Percentiles rank a stretch among this genome's conserved stretches.
These are phyloP conservation scores for Pichia sporocuriosa DNA, from an alignment of 805 yeast species.

Conservation along the genomic window DNA sequence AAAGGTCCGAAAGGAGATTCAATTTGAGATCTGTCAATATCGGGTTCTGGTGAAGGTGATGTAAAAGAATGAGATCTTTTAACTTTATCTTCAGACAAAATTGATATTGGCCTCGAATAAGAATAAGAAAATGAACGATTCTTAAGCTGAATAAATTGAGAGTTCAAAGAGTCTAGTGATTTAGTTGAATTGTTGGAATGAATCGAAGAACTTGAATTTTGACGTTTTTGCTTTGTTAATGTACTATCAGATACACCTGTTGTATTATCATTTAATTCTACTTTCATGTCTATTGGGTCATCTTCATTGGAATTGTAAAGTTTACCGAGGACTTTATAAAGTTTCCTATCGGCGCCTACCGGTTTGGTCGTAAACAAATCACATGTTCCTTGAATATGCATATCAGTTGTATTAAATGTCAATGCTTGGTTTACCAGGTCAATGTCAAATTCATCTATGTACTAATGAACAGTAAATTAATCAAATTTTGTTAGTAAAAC, in stretches of 20 bases:
- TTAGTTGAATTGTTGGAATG: slow-evolving; percentile 12
- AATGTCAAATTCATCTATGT: slow-evolving; percentile 88
- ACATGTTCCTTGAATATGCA: slow-evolving; percentile 79
- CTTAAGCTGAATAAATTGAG: slow-evolving; percentile 28
- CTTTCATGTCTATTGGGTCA: background rate
- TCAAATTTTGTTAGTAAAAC: too few relatives aligned
- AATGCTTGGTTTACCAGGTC: slow-evolving; percentile 84
- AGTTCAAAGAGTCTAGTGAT: slow-evolving; percentile 18
- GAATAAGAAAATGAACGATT: slow-evolving; percentile 30
- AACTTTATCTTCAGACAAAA: slow-evolving; percentile 8
- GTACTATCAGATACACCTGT: slow-evolving; percentile 3
- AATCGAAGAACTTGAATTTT: slow-evolving; percentile 20
- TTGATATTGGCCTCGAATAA: slow-evolving; percentile 18
- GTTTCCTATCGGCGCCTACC: slow-evolving; percentile 80
- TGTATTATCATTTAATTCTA: slow-evolving; percentile 5
- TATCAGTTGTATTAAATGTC: slow-evolving; percentile 68
- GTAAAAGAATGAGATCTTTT: slow-evolving; percentile 29
- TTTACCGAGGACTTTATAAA: slow-evolving; percentile 80
- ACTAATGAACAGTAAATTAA: too few relatives aligned
- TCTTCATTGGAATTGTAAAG: slow-evolving; percentile 28
- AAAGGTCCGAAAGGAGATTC: slow-evolving; percentile 86
- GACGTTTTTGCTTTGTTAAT: slow-evolving; percentile 2
- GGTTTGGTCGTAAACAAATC: slow-evolving; percentile 94
- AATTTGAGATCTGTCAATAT: slow-evolving; percentile 2
- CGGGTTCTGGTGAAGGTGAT: slow-evolving; percentile 24